Percentiles rank a stretch among this genome's conserved stretches.
phyloP scores from a whole-genome alignment of 2,329 filamentous ascomycete species.

The Amylocarpus encephaloides region DNA sequence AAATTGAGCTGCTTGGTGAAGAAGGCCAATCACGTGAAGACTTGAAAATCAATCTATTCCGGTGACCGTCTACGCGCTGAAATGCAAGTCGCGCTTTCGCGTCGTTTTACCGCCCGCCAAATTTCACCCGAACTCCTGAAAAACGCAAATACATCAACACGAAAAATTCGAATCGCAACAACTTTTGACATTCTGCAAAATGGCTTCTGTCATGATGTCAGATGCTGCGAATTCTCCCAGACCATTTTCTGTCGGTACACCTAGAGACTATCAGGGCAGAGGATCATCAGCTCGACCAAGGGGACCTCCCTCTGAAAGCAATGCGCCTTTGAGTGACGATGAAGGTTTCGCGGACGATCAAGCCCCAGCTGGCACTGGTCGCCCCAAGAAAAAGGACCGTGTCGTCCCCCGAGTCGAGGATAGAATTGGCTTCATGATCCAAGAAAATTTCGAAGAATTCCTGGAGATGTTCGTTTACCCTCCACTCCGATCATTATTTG shows the following conservation, averaged over 20 bases:
- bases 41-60: slow-evolving; percentile 25
- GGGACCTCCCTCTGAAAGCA: slow-evolving; percentile 54
- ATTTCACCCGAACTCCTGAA: slow-evolving; percentile 23
- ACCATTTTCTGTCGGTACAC: slow-evolving; percentile 25
- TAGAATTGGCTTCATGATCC: slow-evolving; percentile 65
- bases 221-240: slow-evolving; percentile 22
- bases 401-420: slow-evolving; percentile 69
- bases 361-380: slow-evolving; percentile 47
- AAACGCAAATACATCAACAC: slow-evolving; percentile 14
- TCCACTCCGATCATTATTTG: not conserved
- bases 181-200: slow-evolving; percentile 14
- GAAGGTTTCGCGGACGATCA: slow-evolving; percentile 61
- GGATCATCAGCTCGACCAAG: slow-evolving; percentile 31
- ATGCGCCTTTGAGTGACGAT: slow-evolving; percentile 55
- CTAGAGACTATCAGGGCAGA: slow-evolving; percentile 20
- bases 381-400: slow-evolving; percentile 36
- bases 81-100: slow-evolving; percentile 14
- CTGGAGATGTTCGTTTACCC: slow-evolving; percentile 58
- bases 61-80: slow-evolving; percentile 11
- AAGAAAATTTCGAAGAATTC: slow-evolving; percentile 72
- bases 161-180: slow-evolving; percentile 11
- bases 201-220: slow-evolving; percentile 32
- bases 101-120: slow-evolving; percentile 16
- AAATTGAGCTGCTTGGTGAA: too few relatives aligned
- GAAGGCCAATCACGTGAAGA: not conserved